Evolutionary conservation across 257 asterid genomes (phyloP).

Genomic region (Petunia axillaris): DNA sequence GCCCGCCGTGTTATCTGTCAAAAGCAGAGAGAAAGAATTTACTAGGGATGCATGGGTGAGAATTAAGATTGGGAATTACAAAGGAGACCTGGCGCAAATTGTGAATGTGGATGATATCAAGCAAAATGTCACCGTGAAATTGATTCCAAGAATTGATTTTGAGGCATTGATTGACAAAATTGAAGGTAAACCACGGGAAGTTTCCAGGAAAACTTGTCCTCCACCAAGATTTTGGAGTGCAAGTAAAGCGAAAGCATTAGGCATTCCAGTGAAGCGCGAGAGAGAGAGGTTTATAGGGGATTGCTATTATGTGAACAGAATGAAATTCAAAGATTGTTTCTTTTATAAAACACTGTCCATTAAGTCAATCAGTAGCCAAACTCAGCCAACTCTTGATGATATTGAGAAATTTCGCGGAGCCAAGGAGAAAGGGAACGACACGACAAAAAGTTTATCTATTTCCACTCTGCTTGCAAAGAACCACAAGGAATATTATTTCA

Average conservation of each 20-base stretch:
- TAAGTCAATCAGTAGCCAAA: conserved; percentile 74
- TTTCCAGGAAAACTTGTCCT: conserved; percentile 67
- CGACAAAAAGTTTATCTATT: conserved; percentile 61
- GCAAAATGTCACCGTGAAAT: conserved; percentile 76
- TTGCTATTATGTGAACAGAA: conserved; percentile 76
- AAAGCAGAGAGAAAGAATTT: conserved; percentile 78
- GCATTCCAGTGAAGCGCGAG: conserved; percentile 61
- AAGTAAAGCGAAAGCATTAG: conserved; percentile 76
- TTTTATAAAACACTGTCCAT: conserved; percentile 70
- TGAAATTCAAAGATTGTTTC: conserved; percentile 92
- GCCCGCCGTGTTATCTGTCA: conserved; percentile 87
- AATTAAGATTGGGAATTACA: conserved; percentile 80
- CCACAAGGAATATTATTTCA: conserved; percentile 78
- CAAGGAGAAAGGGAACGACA: conserved; percentile 65
- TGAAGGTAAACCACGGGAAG: conserved; percentile 82
- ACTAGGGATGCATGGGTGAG: conserved; percentile 87
- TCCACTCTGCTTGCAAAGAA: conserved; percentile 57
- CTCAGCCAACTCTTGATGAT: conserved; percentile 85
- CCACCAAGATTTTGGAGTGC: conserved; percentile 81
- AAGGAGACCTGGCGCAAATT: conserved; percentile 93
- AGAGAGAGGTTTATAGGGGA: conserved; percentile 73
- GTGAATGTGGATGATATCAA: conserved; percentile 84
- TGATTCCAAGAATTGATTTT: conserved; percentile 86
- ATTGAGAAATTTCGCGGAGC: conserved; percentile 83
- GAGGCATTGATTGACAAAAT: conserved; percentile 73